Base-by-base conservation (phyloP, 305 asterid genomes). In the Solanum hybrid region DNA sequence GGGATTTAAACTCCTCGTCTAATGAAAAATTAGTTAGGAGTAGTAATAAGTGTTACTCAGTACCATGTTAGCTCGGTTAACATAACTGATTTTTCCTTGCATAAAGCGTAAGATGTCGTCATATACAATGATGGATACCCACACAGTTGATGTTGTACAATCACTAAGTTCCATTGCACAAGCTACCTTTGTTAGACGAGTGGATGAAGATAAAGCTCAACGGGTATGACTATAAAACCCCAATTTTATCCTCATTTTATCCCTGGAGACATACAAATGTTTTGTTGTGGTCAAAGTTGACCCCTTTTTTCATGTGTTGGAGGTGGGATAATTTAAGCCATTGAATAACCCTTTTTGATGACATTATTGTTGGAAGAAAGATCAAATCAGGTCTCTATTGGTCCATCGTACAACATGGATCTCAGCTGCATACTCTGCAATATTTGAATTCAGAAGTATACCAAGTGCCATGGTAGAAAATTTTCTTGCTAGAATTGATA, bases 301-400 rank as follows among this genome's bases (percentile, higher is more conserved):
- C 70, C 87, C 87, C 70, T 26, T 79, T 27, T 72, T 80, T 27
- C 37, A 15, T 39, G 70, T 41, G 68, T 17, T 17, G 24, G 9
- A 17, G 37, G 51, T 82, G 72, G 14, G 10, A 26, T 82, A 82
- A 27, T 27, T 41, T 82, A 27, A 34, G 72, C 87, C 72, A 20
- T 82, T 41, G 72, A 82, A 39, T 82, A 41, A 5, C 36, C 33
- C 57, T 27, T 41, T 82, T 38, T 37, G 4, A 13, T 24, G 87
- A 81, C 92, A 87, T 91, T 90, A 26, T 88, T 70, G 76, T 90
- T 41, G n/a, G 93, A 89, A 81, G 57, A 79, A 79, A 36, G 51
- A 12, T 37, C 57, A 1, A 79, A 92, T 36, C 93, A 92, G 41
- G 90, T 26, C 89, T 91, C 94, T 89, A 91, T 93, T 32, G 38